Percentiles rank a stretch among this genome's conserved stretches.
phyloP scores from a whole-genome alignment of 768 basidiomycete species.

The Leucosporidium yakuticum region DNA sequence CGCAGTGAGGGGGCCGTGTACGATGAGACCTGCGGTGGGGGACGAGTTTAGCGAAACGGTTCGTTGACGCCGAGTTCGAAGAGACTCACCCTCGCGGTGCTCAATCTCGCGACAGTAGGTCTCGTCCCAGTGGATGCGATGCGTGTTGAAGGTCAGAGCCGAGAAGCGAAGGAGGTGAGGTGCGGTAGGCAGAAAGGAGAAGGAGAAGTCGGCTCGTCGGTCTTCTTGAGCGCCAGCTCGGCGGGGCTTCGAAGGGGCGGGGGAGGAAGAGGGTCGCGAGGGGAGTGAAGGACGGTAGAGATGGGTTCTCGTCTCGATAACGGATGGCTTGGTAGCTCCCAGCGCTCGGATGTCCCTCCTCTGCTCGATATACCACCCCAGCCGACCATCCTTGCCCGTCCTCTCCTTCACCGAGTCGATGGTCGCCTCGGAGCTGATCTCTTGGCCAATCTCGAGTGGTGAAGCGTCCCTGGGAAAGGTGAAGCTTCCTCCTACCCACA shows the following conservation, averaged over 20 bases:
- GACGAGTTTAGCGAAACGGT: background rate
- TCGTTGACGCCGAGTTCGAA: background rate
- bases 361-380: background rate
- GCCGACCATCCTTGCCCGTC: background rate
- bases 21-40: background rate
- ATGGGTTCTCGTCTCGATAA: background rate
- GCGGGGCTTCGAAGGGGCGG: background rate
- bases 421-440: background rate
- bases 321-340: background rate
- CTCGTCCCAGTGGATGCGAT: constrained; percentile 3
- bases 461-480: background rate
- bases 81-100: background rate
- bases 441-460: background rate
- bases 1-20: constrained; percentile 1
- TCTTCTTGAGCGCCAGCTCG: background rate
- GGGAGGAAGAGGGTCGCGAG: background rate
- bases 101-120: background rate
- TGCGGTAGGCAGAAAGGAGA: background rate
- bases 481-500: background rate
- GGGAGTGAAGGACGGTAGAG: background rate
- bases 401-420: background rate
- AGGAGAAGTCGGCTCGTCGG: background rate
- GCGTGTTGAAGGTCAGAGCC: constrained; percentile 5
- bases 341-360: background rate
- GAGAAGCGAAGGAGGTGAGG: constrained; percentile 1